Evolutionary conservation across 176 grass and related monocot genomes (phyloP), one percentile per base, ranked within the genome.

Genomic region (Oryza coarctata): DNA sequence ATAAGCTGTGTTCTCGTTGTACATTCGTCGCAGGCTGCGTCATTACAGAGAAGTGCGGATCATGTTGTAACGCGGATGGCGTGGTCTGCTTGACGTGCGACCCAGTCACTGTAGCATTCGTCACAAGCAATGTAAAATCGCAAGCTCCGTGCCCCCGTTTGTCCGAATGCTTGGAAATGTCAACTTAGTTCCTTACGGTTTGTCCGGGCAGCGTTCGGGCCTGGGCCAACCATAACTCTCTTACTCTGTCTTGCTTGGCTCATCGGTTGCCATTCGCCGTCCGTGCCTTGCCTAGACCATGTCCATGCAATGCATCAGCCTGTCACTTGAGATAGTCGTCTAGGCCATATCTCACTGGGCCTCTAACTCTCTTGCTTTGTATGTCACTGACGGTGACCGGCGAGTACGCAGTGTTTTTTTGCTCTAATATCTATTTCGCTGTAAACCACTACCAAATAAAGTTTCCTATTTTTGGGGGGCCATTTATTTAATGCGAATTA

Each of bases 71-170:
- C 73, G 11, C 73, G 11, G 63, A 80, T 27, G 82, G 32, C 70
- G 22, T 10, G 3, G 43, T 22, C 0, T 17, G 27, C 69, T 79
- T 64, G 81, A 85, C 87, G 87, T 89, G 82, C 64, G 82, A 85
- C 77, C 77, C 77, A 81, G 77, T 85, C 82, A 11, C 63, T 52
- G 25, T 74, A 40, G 28, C 71, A 65, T 71, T 31, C 82, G 31
- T 81, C 76, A 31, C 76, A 75, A 75, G 30, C 76, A 63, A 61
- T 49, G 82, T 27, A 52, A 70, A 32, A 25, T 11, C 4, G 55
- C 55, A 25, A 25, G 8, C 40, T 63, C 63, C 70, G 70, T 6
- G 32, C 32, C 32, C 77, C n/a, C n/a, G n/a, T n/a, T n/a, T 8
- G 6, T 9, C 82, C 17, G 3, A 31, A 61, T 43, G 22, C 36